Evolutionary conservation across 1,284 basidiomycete species (phyloP).

Genomic region (Irpex sp.): DNA sequence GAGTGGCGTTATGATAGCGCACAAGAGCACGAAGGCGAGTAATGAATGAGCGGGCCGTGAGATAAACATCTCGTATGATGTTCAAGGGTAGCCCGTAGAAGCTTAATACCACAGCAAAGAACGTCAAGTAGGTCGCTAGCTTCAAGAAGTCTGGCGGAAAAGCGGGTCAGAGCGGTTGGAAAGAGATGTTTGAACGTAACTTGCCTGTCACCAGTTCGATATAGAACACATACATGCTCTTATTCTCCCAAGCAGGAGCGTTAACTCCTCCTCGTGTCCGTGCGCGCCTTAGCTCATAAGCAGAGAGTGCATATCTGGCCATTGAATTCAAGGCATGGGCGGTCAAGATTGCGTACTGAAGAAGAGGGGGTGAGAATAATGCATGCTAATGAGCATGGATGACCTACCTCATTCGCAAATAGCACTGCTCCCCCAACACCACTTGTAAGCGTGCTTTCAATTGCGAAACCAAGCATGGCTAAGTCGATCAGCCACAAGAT

Average conservation of each 20-base stretch:
- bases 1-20: conserved; percentile 90
- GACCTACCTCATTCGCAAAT: conserved; percentile 87
- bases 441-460: conserved; percentile 74
- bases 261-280: conserved; percentile 76
- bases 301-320: conserved; percentile 83
- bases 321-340: conserved; percentile 78
- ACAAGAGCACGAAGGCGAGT: conserved; percentile 83
- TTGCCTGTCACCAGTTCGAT: conserved; percentile 89
- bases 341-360: conserved; percentile 86
- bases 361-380: neutral
- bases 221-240: conserved; percentile 97
- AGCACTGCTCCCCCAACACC: conserved; percentile 90
- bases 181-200: conserved; percentile 16
- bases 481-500: conserved; percentile 72
- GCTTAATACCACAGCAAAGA: conserved; percentile 90
- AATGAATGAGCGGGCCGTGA: conserved; percentile 90
- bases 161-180: conserved; percentile 6
- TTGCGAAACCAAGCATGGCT: conserved; percentile 71
- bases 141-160: conserved; percentile 80
- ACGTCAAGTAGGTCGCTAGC: conserved; percentile 87
- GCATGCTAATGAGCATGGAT: neutral
- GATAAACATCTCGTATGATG: conserved; percentile 95
- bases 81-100: conserved; percentile 97
- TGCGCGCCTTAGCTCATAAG: conserved; percentile 80
- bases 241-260: conserved; percentile 94